A percentile compares a stretch with the other conserved stretches of the same genome.
phyloP scores from a whole-genome alignment of 106 monocot genomes.

The Gastrodia elata region DNA sequence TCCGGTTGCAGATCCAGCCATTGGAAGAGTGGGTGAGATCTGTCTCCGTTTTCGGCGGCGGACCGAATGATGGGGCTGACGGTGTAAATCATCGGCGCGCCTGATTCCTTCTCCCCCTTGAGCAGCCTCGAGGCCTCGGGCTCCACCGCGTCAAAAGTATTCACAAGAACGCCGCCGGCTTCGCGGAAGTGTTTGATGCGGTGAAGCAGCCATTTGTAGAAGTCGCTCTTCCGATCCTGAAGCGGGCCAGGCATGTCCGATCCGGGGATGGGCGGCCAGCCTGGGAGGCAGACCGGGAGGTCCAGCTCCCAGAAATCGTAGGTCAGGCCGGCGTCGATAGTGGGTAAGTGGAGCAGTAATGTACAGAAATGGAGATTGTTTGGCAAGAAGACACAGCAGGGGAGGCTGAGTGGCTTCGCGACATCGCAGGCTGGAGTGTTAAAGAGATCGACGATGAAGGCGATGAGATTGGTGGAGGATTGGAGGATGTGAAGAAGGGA shows the following conservation, averaged over 20 bases:
- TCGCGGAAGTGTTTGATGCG: conserved; percentile 2
- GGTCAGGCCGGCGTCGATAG: conserved; percentile 15
- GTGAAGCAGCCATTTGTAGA: conserved; percentile 16
- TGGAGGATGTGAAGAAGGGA: conserved; percentile 14
- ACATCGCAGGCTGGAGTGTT: conserved; percentile 12
- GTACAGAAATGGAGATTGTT: conserved; percentile 15
- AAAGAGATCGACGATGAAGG: conserved; percentile 56
- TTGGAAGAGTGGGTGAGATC: conserved; percentile 15
- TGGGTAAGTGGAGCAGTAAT: conserved; percentile 24
- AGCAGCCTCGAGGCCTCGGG: conserved; percentile 12
- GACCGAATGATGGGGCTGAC: conserved; percentile 36
- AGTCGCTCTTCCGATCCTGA: conserved; percentile 18
- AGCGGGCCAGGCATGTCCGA: conserved; percentile 19
- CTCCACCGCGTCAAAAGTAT: conserved; percentile 58
- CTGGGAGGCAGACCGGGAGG: conserved; percentile 27
- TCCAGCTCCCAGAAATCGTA: conserved; percentile 36
- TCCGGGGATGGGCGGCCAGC: conserved; percentile 29
- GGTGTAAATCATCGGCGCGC: conserved; percentile 15
- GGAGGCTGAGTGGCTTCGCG: conserved; percentile 29
- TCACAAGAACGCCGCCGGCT: conserved; percentile 44
- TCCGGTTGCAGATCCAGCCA: conserved; percentile 48
- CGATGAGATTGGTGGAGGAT: conserved; percentile 15
- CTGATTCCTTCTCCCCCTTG: not conserved
- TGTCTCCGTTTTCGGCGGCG: not conserved
- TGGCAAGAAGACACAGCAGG: conserved; percentile 30